Percentiles rank a stretch among this genome's conserved stretches.
Conservation (phyloP, 2,329 filamentous ascomycete genomes). For the Ophioceras dolichostomum region DNA sequence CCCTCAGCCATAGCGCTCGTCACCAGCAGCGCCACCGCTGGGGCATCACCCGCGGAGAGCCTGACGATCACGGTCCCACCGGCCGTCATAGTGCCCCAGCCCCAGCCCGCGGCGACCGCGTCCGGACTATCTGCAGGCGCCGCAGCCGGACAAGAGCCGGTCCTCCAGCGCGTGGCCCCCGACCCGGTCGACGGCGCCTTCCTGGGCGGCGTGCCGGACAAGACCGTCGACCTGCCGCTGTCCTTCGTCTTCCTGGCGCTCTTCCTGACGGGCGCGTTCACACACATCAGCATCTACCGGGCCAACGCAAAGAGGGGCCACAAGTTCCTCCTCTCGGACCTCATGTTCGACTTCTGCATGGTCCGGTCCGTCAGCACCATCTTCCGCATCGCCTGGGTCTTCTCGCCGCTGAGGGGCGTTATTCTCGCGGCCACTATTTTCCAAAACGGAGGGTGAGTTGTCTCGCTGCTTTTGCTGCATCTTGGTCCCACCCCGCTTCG, state of each 20-base stretch:
- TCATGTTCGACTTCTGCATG: conserved; percentile 19
- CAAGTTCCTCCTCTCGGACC: conserved; percentile 22
- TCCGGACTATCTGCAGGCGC: too few species aligned
- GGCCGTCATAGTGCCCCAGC: too few species aligned
- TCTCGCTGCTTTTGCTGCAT: background rate
- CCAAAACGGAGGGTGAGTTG: conserved; percentile 19
- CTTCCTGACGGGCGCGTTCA: conserved; percentile 11
- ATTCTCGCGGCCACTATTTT: conserved; percentile 21
- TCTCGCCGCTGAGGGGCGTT: conserved; percentile 10
- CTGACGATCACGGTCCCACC: background rate
- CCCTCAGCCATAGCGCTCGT: too few species aligned
- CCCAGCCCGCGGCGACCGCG: background rate
- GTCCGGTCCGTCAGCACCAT: conserved; percentile 19
- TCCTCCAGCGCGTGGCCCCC: background rate
- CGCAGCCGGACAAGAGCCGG: background rate
- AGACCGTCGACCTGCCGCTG: conserved; percentile 10
- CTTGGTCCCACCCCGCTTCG: background rate
- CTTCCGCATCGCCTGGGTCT: conserved; percentile 23
- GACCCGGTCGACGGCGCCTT: conserved; percentile 4
- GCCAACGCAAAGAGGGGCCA: conserved; percentile 19
- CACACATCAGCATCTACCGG: conserved; percentile 12
- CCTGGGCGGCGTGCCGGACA: conserved; percentile 4
- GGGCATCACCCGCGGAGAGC: too few species aligned
- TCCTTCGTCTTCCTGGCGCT: conserved; percentile 13
- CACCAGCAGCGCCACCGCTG: too few species aligned